phyloP scores from a whole-genome alignment of 2,329 filamentous ascomycete species.

The Aureobasidium sp. region DNA sequence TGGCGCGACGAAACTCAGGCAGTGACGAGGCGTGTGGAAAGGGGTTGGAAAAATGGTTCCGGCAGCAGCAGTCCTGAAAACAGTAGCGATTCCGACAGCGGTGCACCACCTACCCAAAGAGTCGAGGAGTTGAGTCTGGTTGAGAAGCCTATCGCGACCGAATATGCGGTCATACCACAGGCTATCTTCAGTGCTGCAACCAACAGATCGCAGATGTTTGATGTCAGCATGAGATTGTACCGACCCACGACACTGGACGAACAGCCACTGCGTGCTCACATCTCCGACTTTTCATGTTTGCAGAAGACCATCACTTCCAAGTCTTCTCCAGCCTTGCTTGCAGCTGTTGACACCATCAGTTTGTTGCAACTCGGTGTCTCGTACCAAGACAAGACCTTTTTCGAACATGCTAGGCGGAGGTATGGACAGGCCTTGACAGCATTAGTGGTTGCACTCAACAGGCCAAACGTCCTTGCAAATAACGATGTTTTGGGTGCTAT shows the following conservation, averaged over 20 bases:
- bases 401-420: slow-evolving; percentile 19
- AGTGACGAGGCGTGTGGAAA: slow-evolving; percentile 11
- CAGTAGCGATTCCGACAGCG: background rate
- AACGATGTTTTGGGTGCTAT: slow-evolving; percentile 25
- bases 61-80: background rate
- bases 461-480: slow-evolving; percentile 15
- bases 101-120: background rate
- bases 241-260: slow-evolving; percentile 18
- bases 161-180: background rate
- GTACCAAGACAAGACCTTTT: slow-evolving; percentile 19
- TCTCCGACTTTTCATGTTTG: slow-evolving; percentile 1
- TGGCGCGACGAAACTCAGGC: slow-evolving; percentile 22
- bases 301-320: background rate
- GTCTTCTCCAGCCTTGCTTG: slow-evolving; percentile 17
- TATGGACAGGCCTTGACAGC: slow-evolving; percentile 21
- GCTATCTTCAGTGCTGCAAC: slow-evolving; percentile 2
- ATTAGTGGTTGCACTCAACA: slow-evolving; percentile 17
- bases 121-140: background rate
- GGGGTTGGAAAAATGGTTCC: background rate
- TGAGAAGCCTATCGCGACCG: background rate
- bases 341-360: slow-evolving; percentile 22
- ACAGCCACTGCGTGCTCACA: background rate
- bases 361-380: slow-evolving; percentile 23
- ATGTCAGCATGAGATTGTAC: slow-evolving; percentile 23
- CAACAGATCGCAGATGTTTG: slow-evolving; percentile 20